Base-by-base conservation (phyloP, 2,329 filamentous ascomycete species). In the Pleoardoris graminearum region DNA sequence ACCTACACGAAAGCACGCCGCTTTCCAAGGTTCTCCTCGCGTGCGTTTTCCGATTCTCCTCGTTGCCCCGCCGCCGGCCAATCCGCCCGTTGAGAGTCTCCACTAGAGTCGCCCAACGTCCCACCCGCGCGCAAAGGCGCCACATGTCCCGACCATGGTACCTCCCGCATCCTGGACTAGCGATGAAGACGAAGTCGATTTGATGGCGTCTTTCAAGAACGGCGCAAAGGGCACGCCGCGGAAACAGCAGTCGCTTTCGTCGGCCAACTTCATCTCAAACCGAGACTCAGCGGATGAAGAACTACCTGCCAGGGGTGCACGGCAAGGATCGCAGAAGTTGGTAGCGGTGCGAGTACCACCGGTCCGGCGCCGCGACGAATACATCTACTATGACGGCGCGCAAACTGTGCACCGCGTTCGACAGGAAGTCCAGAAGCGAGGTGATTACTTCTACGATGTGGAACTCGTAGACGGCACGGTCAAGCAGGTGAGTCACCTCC, bases 401-500 rank as follows among this genome's bases (percentile, higher is more conserved):
- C 63, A 71, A 21, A 59, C 65, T 14, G 73, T 80, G 1, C 65
- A 68, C n/a, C 63, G 65, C 10, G 70, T 81, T 1, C 14, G 79
- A n/a, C 62, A 68, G 16, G 74, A 78, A 55, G 60, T 62, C 37
- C 61, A 66, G 7, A 56, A 61, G 12, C 61, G 58, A 4, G 68
- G 71, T 16, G 62, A 65, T 2, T 46, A 76, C 29, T 53, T 65
- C 8, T 80, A 78, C 50, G 62, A 73, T 49, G 76, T 80, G 14
- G 67, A 70, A 51, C 73, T 79, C 29, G 68, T 68, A n/a, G 71
- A 77, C 52, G 71, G 66, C 14, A 64, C 63, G 37, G 65, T 65
- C 10, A 72, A 74, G 56, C 58, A 72, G 68, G 79, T 81, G 64
- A 66, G 76, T 72, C 54, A 48, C 23, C 3, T 29, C 17, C 35